Conservation (phyloP, 1,284 basidiomycete species). For the Spongiforma sp. region DNA sequence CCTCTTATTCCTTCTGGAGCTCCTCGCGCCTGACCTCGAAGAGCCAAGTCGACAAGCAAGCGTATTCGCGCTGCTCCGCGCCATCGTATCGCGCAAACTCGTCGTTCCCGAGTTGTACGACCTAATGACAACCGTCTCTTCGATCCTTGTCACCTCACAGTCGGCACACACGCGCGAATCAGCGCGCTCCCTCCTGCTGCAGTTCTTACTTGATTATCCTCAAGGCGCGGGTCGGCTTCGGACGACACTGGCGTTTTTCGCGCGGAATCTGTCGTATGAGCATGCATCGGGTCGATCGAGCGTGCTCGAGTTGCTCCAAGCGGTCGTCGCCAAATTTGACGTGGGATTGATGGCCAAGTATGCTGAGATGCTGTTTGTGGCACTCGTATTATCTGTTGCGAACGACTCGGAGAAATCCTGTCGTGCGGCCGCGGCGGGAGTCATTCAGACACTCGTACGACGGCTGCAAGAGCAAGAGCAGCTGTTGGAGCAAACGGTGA, state of each 20-base stretch:
- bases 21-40: constrained; percentile 92
- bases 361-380: constrained; percentile 90
- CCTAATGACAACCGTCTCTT: constrained; percentile 94
- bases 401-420: constrained; percentile 94
- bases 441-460: constrained; percentile 79
- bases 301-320: constrained; percentile 89
- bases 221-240: constrained; percentile 93
- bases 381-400: constrained; percentile 90
- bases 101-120: constrained; percentile 98
- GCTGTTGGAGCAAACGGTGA: constrained; percentile 39
- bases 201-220: constrained; percentile 98
- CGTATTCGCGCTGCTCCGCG: constrained; percentile 91
- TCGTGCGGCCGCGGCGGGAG: constrained; percentile 83
- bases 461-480: constrained; percentile 67
- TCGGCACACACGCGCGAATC: constrained; percentile 91
- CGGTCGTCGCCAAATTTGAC: constrained; percentile 88
- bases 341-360: constrained; percentile 79
- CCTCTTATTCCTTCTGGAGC: constrained; percentile 84
- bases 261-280: constrained; percentile 92
- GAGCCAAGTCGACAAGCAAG: constrained; percentile 88
- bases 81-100: constrained; percentile 90
- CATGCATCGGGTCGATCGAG: constrained; percentile 92
- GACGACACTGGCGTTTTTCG: constrained; percentile 91
- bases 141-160: constrained; percentile 95
- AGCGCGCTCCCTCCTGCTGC: constrained; percentile 87